These are phyloP conservation scores for Backusella circina DNA, from an alignment of 192 early-diverging fungal genomes.

Conservation along the genomic window DNA sequence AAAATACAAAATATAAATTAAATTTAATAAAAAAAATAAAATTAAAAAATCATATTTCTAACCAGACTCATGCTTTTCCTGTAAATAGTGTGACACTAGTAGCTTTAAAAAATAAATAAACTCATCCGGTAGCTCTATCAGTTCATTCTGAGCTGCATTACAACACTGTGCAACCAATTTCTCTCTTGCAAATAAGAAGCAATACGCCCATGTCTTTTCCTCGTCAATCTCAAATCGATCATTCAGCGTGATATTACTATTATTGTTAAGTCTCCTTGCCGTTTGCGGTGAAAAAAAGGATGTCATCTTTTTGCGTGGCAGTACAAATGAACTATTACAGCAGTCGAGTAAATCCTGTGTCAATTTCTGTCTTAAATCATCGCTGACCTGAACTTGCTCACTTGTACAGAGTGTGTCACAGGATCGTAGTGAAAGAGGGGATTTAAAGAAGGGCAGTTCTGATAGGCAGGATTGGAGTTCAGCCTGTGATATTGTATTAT, in stretches of 20 bases:
- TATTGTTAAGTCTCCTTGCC: background rate
- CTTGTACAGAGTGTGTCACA: slow-evolving; percentile 11
- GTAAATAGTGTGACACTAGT: slow-evolving; percentile 11
- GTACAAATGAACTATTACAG: background rate
- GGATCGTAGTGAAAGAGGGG: background rate
- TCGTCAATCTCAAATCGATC: background rate
- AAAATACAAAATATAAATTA: background rate
- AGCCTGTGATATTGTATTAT: background rate
- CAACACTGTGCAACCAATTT: slow-evolving; percentile 19
- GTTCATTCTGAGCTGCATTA: slow-evolving; percentile 1
- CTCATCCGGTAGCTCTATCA: slow-evolving; percentile 4
- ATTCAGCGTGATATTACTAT: background rate
- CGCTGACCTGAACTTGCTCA: slow-evolving; percentile 21
- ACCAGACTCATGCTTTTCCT: slow-evolving; percentile 11
- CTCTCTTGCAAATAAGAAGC: slow-evolving; percentile 19
- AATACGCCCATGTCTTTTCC: slow-evolving; percentile 8
- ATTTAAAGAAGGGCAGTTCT: background rate
- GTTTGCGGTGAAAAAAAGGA: slow-evolving; percentile 10
- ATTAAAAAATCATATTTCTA: background rate
- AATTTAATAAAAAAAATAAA: background rate
- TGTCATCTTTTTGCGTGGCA: slow-evolving; percentile 5
- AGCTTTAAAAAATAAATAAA: slow-evolving; percentile 17
- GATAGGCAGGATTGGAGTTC: slow-evolving; percentile 8
- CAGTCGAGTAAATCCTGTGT: slow-evolving; percentile 1
- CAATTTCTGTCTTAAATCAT: slow-evolving; percentile 22